Conservation (phyloP, 805 yeast species). For the Yarrowia sp. region DNA sequence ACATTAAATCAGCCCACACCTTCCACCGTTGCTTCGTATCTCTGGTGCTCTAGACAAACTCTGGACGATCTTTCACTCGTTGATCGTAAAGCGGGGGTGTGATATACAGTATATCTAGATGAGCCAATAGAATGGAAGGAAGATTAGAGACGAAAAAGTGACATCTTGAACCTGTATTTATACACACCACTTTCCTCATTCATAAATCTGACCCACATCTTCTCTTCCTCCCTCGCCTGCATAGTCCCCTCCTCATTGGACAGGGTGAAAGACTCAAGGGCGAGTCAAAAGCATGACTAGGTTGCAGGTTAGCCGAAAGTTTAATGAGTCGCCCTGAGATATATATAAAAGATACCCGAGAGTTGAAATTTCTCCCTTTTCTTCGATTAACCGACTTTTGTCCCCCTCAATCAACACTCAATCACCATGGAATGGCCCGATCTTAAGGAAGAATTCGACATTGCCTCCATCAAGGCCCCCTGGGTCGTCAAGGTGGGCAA, state of each 20-base stretch:
- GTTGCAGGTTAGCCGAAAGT: slow-evolving; percentile 33
- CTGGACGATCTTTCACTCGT: no score
- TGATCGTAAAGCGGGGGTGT: no score
- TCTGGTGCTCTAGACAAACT: no score
- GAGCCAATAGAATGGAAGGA: no score
- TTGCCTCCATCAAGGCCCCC: slow-evolving; percentile 31
- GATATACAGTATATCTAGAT: no score
- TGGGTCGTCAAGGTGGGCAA: slow-evolving; percentile 26
- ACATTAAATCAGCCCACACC: no score
- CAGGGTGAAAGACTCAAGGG: slow-evolving; percentile 29
- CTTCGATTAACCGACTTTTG: no score
- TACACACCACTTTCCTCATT: not conserved
- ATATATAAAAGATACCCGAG: not conserved
- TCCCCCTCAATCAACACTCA: no score
- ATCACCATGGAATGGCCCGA: slow-evolving; percentile 34
- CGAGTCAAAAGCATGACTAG: slow-evolving; percentile 26
- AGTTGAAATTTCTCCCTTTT: no score
- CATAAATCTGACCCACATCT: not conserved
- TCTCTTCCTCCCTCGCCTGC: not conserved
- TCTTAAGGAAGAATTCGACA: slow-evolving; percentile 21
- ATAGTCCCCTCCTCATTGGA: slow-evolving; percentile 16
- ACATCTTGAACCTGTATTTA: no score
- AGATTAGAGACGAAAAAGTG: no score
- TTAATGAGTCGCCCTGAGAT: slow-evolving; percentile 11
- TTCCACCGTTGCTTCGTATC: no score